Base-by-base conservation (phyloP, 768 basidiomycete species). In the Serendipita sp. region DNA sequence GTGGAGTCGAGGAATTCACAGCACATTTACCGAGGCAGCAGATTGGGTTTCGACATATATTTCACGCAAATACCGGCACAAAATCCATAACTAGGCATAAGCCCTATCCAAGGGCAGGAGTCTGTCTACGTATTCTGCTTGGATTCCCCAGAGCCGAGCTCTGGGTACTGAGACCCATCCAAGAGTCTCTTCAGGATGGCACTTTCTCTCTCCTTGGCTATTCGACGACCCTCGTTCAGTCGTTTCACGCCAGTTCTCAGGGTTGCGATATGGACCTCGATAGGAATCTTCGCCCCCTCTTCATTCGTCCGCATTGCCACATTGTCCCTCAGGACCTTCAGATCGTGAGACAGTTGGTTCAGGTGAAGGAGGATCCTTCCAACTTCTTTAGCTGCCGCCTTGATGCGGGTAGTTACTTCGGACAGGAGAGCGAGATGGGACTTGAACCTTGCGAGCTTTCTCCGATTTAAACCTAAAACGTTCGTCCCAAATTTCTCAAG, bases 261-360 rank as follows among this genome's bases (percentile, higher is more conserved):
- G 4, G 56, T 60, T 30, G n/a, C 32, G 56, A 60, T 60, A 38
- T 60, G 56, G 16, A 60, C 56, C 56, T 60, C 56, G 16, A 60
- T 34, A 3, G 56, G 56, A 34, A 60, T 35, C 11, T 30, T 60
- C 30, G 56, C 56, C 35, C 32, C 56, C 10, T 60, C 30, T 30
- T 10, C 4, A 10, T 23, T 8, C 16, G 35, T 8, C 36, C 16
- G 56, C 28, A 30, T 60, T 8, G 28, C 34, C 30, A 60, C 56
- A 10, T 30, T 23, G 16, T 60, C 56, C 34, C 56, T 28, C n/a
- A 38, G 56, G 10, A 23, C 56, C 13, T 60, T 30, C 30, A 60
- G 18, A 18, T 60, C 56, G 16, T 10, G 4, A 11, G 56, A 10
- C 28, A 60, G 56, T 34, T 60, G n/a, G 16, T 60, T 30, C 56